Base-by-base conservation (phyloP, 129 eudicot genomes). In the Saussurea involucrata region DNA sequence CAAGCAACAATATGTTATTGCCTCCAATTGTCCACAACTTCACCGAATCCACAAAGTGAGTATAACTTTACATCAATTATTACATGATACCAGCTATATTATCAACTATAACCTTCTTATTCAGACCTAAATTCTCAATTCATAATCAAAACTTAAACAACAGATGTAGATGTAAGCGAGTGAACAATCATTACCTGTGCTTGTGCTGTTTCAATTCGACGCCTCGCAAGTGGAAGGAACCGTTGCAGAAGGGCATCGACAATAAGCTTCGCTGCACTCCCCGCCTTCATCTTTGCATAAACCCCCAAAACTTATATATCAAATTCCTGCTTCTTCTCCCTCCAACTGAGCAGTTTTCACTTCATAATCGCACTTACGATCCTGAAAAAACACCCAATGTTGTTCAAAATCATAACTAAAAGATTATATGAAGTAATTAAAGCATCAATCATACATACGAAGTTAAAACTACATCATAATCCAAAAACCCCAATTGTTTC, bases 171-270 rank as follows among this genome's bases (percentile, higher is more conserved):
- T 68, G 37, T 29, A 29, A 36, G 4, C 11, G 20, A 29, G 34
- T 10, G 8, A 69, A 53, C 27, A 33, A 77, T 42, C 37, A 32
- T 22, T 64, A 92, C 99, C 85, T 95, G 99, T 21, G 97, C 99
- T 86, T 95, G 99, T 75, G 99, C 97, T 18, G 99, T 95, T 82
- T 95, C 99, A 21, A 95, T 95, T n/a, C 99, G 91, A 63, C 99
- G 97, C 75, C 99, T 80, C 1, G 99, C 99, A 61, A 95, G 96
- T 12, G 99, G 99, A 83, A 95, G 97, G 76, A 95, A 95, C 68
- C 99, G 88, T 80, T 91, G 99, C 81, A 95, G 75, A 80, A 95
- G 74, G 9, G 99, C 97, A 81, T 95, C 99, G 21, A 95, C 99
- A 78, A 95, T 92, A 73, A 95, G 85, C 87, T 95, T 95, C 15